These are phyloP conservation scores for Davidsoniella neocaledoniae DNA, from an alignment of 2,329 filamentous ascomycete genomes.

Conservation along the genomic window DNA sequence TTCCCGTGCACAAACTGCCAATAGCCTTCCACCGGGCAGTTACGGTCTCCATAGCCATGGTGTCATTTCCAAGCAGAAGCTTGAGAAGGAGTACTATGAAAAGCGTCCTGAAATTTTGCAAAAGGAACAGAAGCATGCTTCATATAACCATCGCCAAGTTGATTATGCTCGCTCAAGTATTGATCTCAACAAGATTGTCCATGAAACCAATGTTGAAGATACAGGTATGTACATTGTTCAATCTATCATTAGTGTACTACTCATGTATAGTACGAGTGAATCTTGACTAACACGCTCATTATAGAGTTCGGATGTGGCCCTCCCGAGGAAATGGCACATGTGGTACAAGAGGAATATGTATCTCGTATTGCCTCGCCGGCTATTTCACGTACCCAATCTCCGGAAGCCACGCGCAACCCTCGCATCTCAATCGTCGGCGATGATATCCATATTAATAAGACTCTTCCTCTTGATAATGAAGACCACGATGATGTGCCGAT, in stretches of 20 bases:
- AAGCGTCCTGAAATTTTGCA: constrained; percentile 73
- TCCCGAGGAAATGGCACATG: constrained; percentile 78
- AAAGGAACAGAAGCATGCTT: constrained; percentile 51
- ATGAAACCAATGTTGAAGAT: constrained; percentile 33
- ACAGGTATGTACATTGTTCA: constrained; percentile 4
- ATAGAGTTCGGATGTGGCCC: constrained; percentile 36
- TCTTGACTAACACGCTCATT: not conserved
- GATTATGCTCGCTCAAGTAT: constrained; percentile 81
- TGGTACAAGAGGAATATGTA: constrained; percentile 70
- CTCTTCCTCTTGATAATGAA: no score
- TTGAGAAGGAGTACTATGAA: constrained; percentile 82
- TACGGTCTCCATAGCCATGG: constrained; percentile 89
- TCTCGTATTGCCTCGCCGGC: constrained; percentile 58
- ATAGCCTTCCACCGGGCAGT: constrained; percentile 62
- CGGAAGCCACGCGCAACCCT: constrained; percentile 11
- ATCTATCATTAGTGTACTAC: not conserved
- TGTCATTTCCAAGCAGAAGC: constrained; percentile 55
- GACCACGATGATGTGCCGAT: constrained; percentile 57
- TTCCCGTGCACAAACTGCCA: constrained; percentile 55
- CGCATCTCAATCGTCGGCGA: constrained; percentile 25
- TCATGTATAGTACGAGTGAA: constrained; percentile 13
- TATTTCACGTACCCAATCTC: constrained; percentile 22
- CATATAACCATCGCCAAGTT: constrained; percentile 33
- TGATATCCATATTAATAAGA: constrained; percentile 56
- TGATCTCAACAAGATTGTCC: constrained; percentile 79